These are phyloP conservation scores for Elsinoe necatrix DNA, from an alignment of 2,329 filamentous ascomycete genomes.

Conservation along the genomic window DNA sequence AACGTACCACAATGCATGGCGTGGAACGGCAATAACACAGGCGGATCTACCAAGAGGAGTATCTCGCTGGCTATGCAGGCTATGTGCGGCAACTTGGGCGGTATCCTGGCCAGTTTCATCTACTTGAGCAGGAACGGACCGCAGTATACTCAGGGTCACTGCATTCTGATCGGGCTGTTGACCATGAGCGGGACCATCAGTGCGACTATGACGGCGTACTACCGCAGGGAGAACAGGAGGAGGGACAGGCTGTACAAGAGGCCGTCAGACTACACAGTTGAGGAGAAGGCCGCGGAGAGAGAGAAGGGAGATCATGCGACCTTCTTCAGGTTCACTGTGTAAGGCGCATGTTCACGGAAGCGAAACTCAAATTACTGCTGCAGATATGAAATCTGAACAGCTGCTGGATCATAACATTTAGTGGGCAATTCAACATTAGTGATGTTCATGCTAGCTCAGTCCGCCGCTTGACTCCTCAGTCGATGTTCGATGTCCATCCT, in stretches of 20 bases:
- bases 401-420: neutral
- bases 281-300: constrained; percentile 46
- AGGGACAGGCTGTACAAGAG: constrained; percentile 44
- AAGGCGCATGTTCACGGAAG: neutral
- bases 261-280: constrained; percentile 44
- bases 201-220: constrained; percentile 50
- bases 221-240: constrained; percentile 48
- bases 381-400: neutral
- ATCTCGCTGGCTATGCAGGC: constrained; percentile 13
- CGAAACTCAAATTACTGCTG: neutral
- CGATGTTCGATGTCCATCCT: neutral
- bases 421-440: neutral
- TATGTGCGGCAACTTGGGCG: constrained; percentile 34
- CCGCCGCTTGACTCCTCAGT: neutral
- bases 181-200: constrained; percentile 35
- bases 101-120: constrained; percentile 42
- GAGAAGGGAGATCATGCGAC: constrained; percentile 50
- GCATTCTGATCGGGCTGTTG: constrained; percentile 36
- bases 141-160: constrained; percentile 40
- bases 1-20: constrained; percentile 28
- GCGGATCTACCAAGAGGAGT: neutral
- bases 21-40: constrained; percentile 25
- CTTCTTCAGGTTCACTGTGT: constrained; percentile 33
- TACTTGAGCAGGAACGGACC: constrained; percentile 39
- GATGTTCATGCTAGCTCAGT: neutral